Percentiles rank a stretch among this genome's conserved stretches.
Conservation (phyloP, 78 protist species). For the slime mould (Dictyostelium discoideum) region DNA sequence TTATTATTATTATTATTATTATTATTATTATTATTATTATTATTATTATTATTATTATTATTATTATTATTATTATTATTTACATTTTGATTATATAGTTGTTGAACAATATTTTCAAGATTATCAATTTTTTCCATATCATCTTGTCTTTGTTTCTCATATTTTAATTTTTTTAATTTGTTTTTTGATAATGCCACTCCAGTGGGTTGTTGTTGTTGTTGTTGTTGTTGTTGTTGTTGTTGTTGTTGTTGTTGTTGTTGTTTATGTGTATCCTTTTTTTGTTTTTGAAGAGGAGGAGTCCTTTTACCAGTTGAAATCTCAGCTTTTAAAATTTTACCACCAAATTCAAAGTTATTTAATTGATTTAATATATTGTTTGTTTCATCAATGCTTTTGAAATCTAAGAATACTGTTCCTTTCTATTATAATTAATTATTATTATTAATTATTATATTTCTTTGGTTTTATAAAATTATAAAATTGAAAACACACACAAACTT, state of each 20-base stretch:
- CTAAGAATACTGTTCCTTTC: constrained; percentile 13
- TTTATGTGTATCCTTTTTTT: not conserved
- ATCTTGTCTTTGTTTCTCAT: not conserved
- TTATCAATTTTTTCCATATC: not conserved
- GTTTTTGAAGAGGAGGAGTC: not conserved
- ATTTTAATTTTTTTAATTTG: not conserved
- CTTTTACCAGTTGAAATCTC: not conserved
- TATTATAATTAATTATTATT: not conserved
- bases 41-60: not conserved
- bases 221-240: not conserved
- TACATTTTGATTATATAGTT: not conserved
- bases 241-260: not conserved
- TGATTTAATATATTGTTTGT: not conserved
- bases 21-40: too few species aligned
- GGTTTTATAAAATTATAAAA: too few species aligned
- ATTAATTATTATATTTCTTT: too few species aligned
- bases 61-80: not conserved
- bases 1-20: not conserved
- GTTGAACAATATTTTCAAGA: not conserved
- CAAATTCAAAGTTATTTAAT: not conserved
- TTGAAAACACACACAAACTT: too few species aligned
- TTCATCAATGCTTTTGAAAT: not conserved
- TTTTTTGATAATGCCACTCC: not conserved
- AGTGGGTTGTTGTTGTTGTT: not conserved
- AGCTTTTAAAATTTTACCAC: not conserved